A percentile compares a stretch with the other conserved stretches of the same genome.
These are phyloP conservation scores for Galerina marginata DNA, from an alignment of 768 basidiomycete species.

Conservation along the genomic window DNA sequence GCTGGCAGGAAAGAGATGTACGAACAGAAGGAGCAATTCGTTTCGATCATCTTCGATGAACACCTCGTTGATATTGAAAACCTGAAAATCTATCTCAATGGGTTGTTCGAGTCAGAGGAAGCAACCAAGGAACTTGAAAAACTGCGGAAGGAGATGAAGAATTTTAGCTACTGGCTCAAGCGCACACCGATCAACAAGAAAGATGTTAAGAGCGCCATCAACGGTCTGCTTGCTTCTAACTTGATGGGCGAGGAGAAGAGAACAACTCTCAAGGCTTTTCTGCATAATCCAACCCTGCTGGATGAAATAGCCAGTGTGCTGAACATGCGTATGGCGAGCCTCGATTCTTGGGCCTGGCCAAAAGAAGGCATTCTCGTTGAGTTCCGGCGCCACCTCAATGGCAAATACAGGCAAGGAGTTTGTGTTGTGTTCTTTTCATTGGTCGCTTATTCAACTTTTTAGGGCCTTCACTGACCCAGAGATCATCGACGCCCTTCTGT, in stretches of 20 bases:
- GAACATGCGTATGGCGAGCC: too few relatives aligned
- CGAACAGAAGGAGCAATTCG: slow-evolving; percentile 43
- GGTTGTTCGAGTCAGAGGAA: slow-evolving; percentile 40
- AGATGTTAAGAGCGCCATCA: too few relatives aligned
- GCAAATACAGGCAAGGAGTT: too few relatives aligned
- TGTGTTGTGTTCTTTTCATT: too few relatives aligned
- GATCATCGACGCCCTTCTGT: slow-evolving; percentile 47
- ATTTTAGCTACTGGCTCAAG: slow-evolving; percentile 31
- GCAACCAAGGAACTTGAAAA: slow-evolving; percentile 31
- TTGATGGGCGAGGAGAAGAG: too few relatives aligned
- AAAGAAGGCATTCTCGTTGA: too few relatives aligned
- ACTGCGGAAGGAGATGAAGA: slow-evolving; percentile 32
- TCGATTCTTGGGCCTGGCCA: too few relatives aligned
- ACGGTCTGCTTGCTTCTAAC: too few relatives aligned
- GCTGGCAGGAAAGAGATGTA: slow-evolving; percentile 44
- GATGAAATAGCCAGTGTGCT: too few relatives aligned
- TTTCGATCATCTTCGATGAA: slow-evolving; percentile 45
- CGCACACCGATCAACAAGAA: slow-evolving; percentile 29
- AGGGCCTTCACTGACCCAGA: slow-evolving; percentile 53
- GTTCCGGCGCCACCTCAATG: too few relatives aligned
- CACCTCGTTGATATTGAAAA: slow-evolving; percentile 35
- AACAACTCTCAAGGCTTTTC: too few relatives aligned
- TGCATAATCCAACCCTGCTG: too few relatives aligned
- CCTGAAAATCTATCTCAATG: slow-evolving; percentile 37
- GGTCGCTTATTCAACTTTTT: background rate